Base-by-base conservation (phyloP, 2,329 filamentous ascomycete species). In the Aureobasidium lini region DNA sequence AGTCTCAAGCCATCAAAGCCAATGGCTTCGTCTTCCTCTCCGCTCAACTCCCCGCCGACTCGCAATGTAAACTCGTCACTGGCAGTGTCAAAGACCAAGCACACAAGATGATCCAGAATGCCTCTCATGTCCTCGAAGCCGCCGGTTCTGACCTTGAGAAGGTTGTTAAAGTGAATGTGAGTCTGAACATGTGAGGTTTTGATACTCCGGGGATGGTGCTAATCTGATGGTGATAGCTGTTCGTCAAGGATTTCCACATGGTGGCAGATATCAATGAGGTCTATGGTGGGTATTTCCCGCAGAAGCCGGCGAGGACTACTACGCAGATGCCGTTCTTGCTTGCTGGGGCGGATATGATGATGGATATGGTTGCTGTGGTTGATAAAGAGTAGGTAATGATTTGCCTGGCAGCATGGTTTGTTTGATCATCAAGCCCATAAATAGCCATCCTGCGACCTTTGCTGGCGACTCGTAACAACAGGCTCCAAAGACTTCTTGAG, bases 21-120 rank as follows among this genome's bases (percentile, higher is more conserved):
- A 52, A 50, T 11, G 48, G 57, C 13, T 53, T 60, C n/a, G 48
- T 60, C 48, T 60, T 52, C 10, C 48, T 60, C 32, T 60, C 57
- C 7, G 57, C 46, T 3, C 57, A 60, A 28, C 28, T 60, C 2
- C 47, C 57, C 13, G 48, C 40, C 1, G 48, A 53, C 16, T 8
- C 10, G 3, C 1, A 29, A 0, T 29, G 48, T 32, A 46, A 46
- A 6, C 34, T 60, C 7, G 16, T 53, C 11, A n/a, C 9, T 3
- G 57, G 57, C 13, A 44, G 44, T n/a, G 28, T 60, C 2, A 47
- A 8, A 1, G 32, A 47, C 1, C 37, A 53, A 23, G 23, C 57
- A 4, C 48, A 60, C 29, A 50, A 60, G 23, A 60, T 60, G 48
- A 40, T 49, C 13, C 39, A 46, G 10, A 60, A 60, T 18, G 39